Percentiles rank a stretch among this genome's conserved stretches.
Evolutionary conservation across 768 basidiomycete genomes (phyloP).

Genomic region (Mycena epipterygia): DNA sequence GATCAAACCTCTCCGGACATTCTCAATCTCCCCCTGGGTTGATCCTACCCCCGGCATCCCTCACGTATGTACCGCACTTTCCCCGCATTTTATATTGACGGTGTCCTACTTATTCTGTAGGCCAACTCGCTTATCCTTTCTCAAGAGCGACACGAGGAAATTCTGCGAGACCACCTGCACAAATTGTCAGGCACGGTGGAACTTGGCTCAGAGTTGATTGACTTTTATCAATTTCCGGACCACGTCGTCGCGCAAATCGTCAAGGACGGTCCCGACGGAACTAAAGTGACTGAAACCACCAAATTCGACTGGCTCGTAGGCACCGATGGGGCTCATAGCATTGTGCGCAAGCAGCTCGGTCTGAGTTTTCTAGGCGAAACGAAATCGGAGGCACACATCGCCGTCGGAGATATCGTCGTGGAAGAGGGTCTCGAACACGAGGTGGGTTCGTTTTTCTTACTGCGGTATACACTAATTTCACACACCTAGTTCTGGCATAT

Average conservation of each 20-base stretch:
- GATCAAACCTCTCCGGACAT: too few relatives aligned
- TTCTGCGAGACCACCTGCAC: not conserved
- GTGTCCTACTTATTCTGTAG: not conserved
- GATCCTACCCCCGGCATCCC: not conserved
- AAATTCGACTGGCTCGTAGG: not conserved
- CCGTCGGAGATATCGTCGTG: conserved; percentile 49
- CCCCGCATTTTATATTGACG: too few relatives aligned
- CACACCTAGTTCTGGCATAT: not conserved
- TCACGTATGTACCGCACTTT: not conserved
- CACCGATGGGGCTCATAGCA: not conserved
- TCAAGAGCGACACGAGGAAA: not conserved
- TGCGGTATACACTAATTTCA: not conserved
- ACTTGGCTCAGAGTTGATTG: not conserved
- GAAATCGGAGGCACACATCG: conserved; percentile 51
- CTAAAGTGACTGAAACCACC: not conserved
- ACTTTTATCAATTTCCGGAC: not conserved
- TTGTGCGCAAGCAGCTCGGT: conserved; percentile 48
- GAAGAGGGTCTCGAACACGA: conserved; percentile 10
- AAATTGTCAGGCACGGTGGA: not conserved
- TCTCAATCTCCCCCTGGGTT: too few relatives aligned
- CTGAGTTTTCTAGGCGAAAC: conserved; percentile 59
- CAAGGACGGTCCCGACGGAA: not conserved
- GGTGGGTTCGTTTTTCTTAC: not conserved
- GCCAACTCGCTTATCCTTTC: not conserved
- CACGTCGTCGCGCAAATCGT: not conserved